A percentile compares a stretch with the other conserved stretches of the same genome.
These are phyloP conservation scores for Pichia kluyveri DNA, from an alignment of 805 yeast species.

Conservation along the genomic window DNA sequence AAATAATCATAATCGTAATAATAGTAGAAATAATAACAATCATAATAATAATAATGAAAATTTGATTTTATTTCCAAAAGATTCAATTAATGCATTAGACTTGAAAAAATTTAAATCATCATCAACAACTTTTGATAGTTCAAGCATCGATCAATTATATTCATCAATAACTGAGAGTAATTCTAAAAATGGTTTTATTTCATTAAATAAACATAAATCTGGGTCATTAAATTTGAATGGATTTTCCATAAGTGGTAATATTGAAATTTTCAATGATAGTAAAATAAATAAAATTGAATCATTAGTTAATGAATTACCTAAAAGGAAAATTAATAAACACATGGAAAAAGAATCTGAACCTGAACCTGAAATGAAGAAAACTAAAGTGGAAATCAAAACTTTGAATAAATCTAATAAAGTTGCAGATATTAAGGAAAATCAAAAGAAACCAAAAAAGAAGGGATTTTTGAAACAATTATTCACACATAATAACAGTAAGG, in stretches of 20 bases:
- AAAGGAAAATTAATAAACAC: slow-evolving; percentile 28
- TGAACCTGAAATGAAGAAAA: too few relatives aligned
- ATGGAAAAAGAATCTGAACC: too few relatives aligned
- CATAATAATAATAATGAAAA: slow-evolving; percentile 10
- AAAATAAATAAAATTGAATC: slow-evolving; percentile 41
- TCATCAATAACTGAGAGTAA: slow-evolving; percentile 20
- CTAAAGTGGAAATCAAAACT: not conserved
- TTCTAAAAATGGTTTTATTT: slow-evolving; percentile 26
- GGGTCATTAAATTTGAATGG: slow-evolving; percentile 23
- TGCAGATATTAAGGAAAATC: not conserved
- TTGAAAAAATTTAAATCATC: not conserved
- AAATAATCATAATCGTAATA: not conserved
- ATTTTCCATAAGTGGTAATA: slow-evolving; percentile 40
- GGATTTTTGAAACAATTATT: slow-evolving; percentile 7
- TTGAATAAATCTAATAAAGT: not conserved
- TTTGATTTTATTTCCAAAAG: slow-evolving; percentile 26
- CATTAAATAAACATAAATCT: slow-evolving; percentile 5
- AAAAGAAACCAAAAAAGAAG: slow-evolving; percentile 1
- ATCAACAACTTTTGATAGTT: not conserved
- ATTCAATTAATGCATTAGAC: slow-evolving; percentile 24
- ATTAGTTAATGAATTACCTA: slow-evolving; percentile 42
- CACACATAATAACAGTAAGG: not conserved
- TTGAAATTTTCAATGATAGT: slow-evolving; percentile 41
- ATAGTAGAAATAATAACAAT: not conserved
- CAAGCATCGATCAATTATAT: slow-evolving; percentile 18